Evolutionary conservation across 192 early-diverging fungal species (phyloP), one percentile per base, ranked within the genome.

Genomic region (Dimargaris cristalligena): DNA sequence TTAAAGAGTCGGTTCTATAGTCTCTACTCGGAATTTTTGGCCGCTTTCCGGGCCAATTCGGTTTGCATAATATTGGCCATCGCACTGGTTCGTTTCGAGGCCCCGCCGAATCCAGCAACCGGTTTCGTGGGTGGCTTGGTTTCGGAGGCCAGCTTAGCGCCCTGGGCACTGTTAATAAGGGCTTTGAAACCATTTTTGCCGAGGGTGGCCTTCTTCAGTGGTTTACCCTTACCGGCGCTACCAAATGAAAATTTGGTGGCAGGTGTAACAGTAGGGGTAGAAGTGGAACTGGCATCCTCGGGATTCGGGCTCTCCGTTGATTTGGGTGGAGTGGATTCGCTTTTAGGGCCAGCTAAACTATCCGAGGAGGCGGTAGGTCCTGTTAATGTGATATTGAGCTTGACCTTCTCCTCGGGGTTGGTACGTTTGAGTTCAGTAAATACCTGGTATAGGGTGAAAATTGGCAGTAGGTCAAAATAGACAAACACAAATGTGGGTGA

Each of bases 331-430:
- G 9, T 52, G 44, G 52, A 3, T 23, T 50, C 14, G 44, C 62
- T 14, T 48, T 62, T 38, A 31, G 55, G 38, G n/a, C n/a, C n/a
- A n/a, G n/a, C n/a, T n/a, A n/a, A n/a, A n/a, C n/a, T n/a, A 28
- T 38, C 23, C 4, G 60, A 23, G 28, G 64, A 1, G 58, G 57
- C 45, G 14, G 60, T 31, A 46, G 58, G 54, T 6, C 75, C 63
- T 51, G 82, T 81, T 28, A 82, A 63, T 2, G 74, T 70, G n/a
- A 83, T 60, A 23, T 67, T 74, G 14, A 92, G 68, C 65, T 87
- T 90, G 58, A 92, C 87, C 16, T 81, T 85, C 61, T 80, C 80
- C 35, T 76, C 76, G 20, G 71, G 74, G 20, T 71, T 71, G n/a
- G 74, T 70, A 58, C 87, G 75, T 26, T 80, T 71, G 32, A 91